Percentiles rank a stretch among this genome's conserved stretches.
Conservation (phyloP, 208 protist genomes). For the Angomonas deanei region DNA sequence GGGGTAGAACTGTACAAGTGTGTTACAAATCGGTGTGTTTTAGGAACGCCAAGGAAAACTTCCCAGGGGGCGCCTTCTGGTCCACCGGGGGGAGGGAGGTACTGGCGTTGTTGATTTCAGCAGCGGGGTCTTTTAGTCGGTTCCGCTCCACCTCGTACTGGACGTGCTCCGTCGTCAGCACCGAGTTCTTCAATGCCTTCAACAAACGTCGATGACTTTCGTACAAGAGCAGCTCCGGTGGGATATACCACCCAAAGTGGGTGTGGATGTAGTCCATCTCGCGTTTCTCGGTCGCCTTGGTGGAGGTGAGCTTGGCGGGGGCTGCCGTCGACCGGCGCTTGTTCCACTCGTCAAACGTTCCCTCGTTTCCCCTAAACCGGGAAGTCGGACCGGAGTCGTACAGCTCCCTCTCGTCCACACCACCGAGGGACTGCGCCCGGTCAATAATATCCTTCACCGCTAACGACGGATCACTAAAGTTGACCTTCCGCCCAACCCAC, state of each 20-base stretch:
- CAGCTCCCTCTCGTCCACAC: no score
- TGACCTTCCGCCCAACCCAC: not conserved
- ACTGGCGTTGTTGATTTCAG: not conserved
- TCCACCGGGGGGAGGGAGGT: no score
- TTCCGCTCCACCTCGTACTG: constrained; percentile 52
- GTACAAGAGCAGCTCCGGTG: constrained; percentile 62
- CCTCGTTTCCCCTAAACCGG: no score
- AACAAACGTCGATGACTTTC: constrained; percentile 73
- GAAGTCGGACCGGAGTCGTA: no score
- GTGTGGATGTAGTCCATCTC: constrained; percentile 19
- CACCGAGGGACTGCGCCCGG: not conserved
- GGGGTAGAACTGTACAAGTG: no score
- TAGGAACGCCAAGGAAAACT: no score
- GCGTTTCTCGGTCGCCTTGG: not conserved
- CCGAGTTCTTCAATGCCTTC: constrained; percentile 45
- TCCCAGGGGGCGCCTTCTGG: no score
- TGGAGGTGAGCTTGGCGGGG: not conserved
- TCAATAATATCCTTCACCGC: not conserved
- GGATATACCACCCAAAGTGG: constrained; percentile 75
- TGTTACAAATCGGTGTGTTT: no score
- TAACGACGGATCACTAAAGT: not conserved
- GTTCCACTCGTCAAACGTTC: not conserved
- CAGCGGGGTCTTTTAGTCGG: not conserved
- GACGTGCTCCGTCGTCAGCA: constrained; percentile 59
- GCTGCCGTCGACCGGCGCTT: not conserved